Evolutionary conservation across 2,329 filamentous ascomycete genomes (phyloP).

Genomic region (Cladophialophora chaetospira): DNA sequence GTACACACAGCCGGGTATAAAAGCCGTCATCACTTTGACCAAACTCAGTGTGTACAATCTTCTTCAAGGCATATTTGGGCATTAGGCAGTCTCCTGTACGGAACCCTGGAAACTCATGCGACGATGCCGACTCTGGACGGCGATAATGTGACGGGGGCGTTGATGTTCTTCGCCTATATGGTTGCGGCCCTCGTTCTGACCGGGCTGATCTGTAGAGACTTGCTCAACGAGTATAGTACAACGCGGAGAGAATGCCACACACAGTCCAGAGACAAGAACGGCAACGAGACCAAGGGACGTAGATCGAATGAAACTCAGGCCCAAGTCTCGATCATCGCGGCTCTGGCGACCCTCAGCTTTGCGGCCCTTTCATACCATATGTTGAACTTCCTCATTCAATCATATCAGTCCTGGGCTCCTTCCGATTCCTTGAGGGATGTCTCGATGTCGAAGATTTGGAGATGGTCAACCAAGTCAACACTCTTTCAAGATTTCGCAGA

Average conservation of each 20-base stretch:
- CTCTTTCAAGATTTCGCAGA: conserved; percentile 23
- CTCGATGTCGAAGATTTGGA: conserved; percentile 13
- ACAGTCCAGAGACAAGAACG: neutral
- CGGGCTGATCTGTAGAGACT: conserved; percentile 6
- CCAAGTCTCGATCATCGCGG: conserved; percentile 1
- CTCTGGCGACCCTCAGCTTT: conserved; percentile 20
- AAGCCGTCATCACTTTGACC: neutral
- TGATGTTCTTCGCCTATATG: conserved; percentile 24
- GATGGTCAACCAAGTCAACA: conserved; percentile 19
- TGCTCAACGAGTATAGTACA: neutral
- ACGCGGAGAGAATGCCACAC: neutral
- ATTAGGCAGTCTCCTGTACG: neutral
- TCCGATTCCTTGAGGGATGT: neutral
- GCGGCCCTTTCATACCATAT: conserved; percentile 25
- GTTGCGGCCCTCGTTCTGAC: conserved; percentile 16
- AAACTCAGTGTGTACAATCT: neutral
- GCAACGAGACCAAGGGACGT: neutral
- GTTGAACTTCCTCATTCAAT: conserved; percentile 27
- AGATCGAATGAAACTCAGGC: neutral
- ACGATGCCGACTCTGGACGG: neutral
- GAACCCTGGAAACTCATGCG: neutral
- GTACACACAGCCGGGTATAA: no score
- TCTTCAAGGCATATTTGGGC: neutral
- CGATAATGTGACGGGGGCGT: conserved; percentile 6
- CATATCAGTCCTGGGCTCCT: conserved; percentile 19